These are phyloP conservation scores for Lasiodiplodia theobromae DNA, from an alignment of 2,329 filamentous ascomycete species.

Conservation along the genomic window DNA sequence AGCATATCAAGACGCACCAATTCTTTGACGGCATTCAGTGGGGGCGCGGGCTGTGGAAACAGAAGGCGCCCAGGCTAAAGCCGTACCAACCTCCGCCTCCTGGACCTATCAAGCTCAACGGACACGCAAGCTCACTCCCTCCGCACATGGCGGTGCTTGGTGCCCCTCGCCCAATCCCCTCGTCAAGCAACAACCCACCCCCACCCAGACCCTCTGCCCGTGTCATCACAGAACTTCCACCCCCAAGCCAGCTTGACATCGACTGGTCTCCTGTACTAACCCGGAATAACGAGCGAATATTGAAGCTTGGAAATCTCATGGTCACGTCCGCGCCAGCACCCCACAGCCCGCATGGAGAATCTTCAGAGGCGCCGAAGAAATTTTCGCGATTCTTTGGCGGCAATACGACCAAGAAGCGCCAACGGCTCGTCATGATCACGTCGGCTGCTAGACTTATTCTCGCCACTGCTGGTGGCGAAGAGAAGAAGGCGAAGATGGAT, in stretches of 20 bases:
- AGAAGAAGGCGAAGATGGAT: constrained; percentile 94
- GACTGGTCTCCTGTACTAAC: constrained; percentile 98
- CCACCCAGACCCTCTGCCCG: constrained; percentile 66
- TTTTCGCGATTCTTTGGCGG: constrained; percentile 93
- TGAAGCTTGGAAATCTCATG: constrained; percentile 90
- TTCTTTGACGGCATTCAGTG: constrained; percentile 91
- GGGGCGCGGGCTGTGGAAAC: constrained; percentile 85
- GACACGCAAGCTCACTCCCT: constrained; percentile 40
- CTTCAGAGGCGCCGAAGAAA: constrained; percentile 73
- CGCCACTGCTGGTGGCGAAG: constrained; percentile 88
- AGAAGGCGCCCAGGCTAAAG: constrained; percentile 85
- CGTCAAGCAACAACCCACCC: constrained; percentile 44
- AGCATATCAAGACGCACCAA: constrained; percentile 95
- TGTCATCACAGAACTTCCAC: constrained; percentile 92
- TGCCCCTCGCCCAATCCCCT: constrained; percentile 40
- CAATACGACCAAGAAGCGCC: constrained; percentile 88
- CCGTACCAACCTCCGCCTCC: constrained; percentile 79
- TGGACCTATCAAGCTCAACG: constrained; percentile 65
- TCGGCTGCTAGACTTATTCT: constrained; percentile 89
- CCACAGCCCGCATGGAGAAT: constrained; percentile 72
- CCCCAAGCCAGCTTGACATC: constrained; percentile 95
- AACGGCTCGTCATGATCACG: constrained; percentile 93
- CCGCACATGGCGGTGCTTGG: constrained; percentile 30
- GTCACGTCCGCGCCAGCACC: constrained; percentile 81
- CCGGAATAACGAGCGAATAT: constrained; percentile 87